Evolutionary conservation across 371 early-diverging fungal genomes (phyloP).

Genomic region (Zychaea mexicana): DNA sequence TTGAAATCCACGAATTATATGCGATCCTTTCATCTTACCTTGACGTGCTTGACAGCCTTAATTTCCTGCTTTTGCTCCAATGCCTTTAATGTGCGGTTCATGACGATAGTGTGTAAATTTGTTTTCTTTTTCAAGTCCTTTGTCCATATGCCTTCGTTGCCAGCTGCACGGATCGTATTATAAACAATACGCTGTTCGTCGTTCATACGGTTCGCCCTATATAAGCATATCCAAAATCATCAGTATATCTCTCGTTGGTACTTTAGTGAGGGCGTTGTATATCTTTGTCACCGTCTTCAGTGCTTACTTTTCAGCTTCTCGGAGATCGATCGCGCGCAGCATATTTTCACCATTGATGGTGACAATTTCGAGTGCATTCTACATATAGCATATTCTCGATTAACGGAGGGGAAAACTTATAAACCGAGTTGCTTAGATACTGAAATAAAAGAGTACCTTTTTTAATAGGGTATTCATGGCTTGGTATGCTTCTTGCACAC

Average conservation of each 20-base stretch:
- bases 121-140: constrained; percentile 87
- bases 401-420: not conserved
- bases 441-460: too few species aligned
- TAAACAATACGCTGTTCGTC: constrained; percentile 70
- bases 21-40: too few species aligned
- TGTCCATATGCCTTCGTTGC: constrained; percentile 91
- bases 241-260: too few species aligned
- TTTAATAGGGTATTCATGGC: constrained; percentile 55
- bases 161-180: constrained; percentile 79
- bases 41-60: constrained; percentile 94
- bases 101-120: constrained; percentile 81
- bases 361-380: constrained; percentile 36
- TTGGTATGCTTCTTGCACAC: constrained; percentile 38
- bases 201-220: constrained; percentile 45
- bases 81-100: constrained; percentile 80
- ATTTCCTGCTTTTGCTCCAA: constrained; percentile 88
- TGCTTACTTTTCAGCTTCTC: constrained; percentile 47
- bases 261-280: too few species aligned
- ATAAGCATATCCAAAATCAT: not conserved
- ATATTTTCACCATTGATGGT: constrained; percentile 42
- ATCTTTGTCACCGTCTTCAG: constrained; percentile 28
- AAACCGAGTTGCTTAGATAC: not conserved
- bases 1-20: too few species aligned
- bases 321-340: constrained; percentile 37
- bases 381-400: not conserved